A percentile compares a stretch with the other conserved stretches of the same genome.
Conservation (phyloP, 257 asterid genomes). For the Marsdenia floribunda region DNA sequence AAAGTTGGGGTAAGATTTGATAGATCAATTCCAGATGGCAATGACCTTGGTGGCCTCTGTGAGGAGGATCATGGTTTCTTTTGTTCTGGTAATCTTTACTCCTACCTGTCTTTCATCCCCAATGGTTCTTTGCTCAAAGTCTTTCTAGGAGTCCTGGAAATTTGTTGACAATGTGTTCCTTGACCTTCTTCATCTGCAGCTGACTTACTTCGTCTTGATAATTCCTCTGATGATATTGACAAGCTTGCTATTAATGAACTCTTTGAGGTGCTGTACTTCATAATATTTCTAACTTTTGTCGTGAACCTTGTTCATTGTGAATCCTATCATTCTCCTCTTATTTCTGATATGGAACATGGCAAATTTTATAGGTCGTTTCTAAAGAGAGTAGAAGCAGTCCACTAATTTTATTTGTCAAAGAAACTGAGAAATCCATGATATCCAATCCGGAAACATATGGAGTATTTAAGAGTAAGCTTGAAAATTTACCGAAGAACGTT, state of each 20-base stretch:
- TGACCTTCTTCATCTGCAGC: slow-evolving; percentile 47
- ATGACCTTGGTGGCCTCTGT: slow-evolving; percentile 87
- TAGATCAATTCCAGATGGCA: slow-evolving; percentile 72
- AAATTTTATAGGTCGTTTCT: slow-evolving; percentile 55
- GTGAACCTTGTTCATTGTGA: background rate
- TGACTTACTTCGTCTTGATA: slow-evolving; percentile 68
- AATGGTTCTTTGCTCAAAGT: background rate
- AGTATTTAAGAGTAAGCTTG: slow-evolving; percentile 66
- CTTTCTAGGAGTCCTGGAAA: background rate
- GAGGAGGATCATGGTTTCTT: slow-evolving; percentile 89
- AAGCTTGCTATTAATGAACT: slow-evolving; percentile 72
- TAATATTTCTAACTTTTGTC: background rate
- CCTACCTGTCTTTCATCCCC: background rate
- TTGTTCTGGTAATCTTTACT: slow-evolving; percentile 57
- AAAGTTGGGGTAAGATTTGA: slow-evolving; percentile 94
- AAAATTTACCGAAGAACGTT: slow-evolving; percentile 62
- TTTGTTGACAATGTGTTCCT: background rate
- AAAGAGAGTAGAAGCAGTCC: slow-evolving; percentile 59
- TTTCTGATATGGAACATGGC: background rate
- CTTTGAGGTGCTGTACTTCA: slow-evolving; percentile 53
- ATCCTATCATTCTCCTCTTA: background rate
- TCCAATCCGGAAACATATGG: slow-evolving; percentile 68
- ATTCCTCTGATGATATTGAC: slow-evolving; percentile 62
- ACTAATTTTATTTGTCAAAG: slow-evolving; percentile 70
- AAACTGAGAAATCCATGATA: slow-evolving; percentile 71